phyloP scores from a whole-genome alignment of 2,329 filamentous ascomycete genomes.

The Aspergillus sp. region DNA sequence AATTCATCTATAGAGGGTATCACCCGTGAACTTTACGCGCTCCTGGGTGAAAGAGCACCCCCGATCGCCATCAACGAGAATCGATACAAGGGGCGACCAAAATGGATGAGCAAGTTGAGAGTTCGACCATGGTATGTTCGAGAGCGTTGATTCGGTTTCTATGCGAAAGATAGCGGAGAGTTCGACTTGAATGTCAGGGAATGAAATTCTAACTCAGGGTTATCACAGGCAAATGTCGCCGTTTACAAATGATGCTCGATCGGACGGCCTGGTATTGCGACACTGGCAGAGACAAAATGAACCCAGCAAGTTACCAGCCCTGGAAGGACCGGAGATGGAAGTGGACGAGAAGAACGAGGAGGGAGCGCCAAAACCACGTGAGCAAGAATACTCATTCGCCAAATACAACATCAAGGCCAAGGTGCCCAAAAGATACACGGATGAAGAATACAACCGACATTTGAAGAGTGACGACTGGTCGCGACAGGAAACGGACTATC shows the following conservation, averaged over 20 bases:
- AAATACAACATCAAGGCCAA: constrained; percentile 83
- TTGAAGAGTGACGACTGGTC: constrained; percentile 77
- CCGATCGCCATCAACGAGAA: constrained; percentile 50
- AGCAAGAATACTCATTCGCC: constrained; percentile 60
- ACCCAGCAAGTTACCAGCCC: constrained; percentile 30
- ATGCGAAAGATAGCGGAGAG: too few relatives aligned
- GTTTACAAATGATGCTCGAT: constrained; percentile 74
- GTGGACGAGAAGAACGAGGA: constrained; percentile 35
- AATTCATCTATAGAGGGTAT: constrained; percentile 38
- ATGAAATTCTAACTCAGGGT: neutral
- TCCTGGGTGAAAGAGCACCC: constrained; percentile 48
- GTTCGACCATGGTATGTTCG: constrained; percentile 41
- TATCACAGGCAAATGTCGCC: constrained; percentile 59
- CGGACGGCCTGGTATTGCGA: constrained; percentile 64
- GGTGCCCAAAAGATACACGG: constrained; percentile 70
- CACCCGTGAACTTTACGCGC: constrained; percentile 46
- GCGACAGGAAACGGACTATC: constrained; percentile 88
- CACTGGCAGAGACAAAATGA: constrained; percentile 74
- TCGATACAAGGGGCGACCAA: constrained; percentile 48
- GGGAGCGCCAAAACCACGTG: constrained; percentile 27
- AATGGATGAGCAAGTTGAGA: constrained; percentile 42
- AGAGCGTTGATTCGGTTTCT: too few relatives aligned
- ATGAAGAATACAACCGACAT: constrained; percentile 77
- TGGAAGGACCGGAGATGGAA: constrained; percentile 35
- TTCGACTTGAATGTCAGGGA: constrained; percentile 47